phyloP scores from a whole-genome alignment of 179 eudicot genomes.

The Camellia oleifera region DNA sequence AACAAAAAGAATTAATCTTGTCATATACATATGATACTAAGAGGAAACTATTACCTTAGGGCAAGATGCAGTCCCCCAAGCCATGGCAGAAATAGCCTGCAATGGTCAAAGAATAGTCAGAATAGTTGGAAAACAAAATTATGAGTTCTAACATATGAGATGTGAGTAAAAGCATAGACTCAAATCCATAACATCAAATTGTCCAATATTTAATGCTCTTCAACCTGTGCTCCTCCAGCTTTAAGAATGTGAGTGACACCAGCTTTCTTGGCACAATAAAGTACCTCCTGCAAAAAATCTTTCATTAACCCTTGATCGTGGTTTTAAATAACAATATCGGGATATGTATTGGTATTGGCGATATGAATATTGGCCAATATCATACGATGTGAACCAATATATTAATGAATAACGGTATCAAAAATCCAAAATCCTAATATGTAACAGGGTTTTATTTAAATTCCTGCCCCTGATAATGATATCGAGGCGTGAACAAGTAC shows the following conservation, averaged over 20 bases:
- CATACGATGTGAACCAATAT: too few species aligned
- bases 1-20: background rate
- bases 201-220: background rate
- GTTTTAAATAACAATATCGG: too few species aligned
- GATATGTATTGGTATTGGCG: too few species aligned
- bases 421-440: too few species aligned
- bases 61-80: slow-evolving; percentile 96
- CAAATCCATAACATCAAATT: background rate
- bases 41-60: slow-evolving; percentile 64
- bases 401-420: too few species aligned
- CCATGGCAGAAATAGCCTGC: slow-evolving; percentile 98
- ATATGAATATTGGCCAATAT: too few species aligned
- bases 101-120: slow-evolving; percentile 10
- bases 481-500: slow-evolving; percentile 26
- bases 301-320: background rate
- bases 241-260: slow-evolving; percentile 97
- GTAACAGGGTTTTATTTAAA: too few species aligned
- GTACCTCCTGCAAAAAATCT: slow-evolving; percentile 63
- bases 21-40: background rate
- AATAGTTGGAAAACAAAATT: background rate
- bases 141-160: background rate
- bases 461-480: background rate
- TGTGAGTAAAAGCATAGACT: background rate
- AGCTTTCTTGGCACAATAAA: slow-evolving; percentile 95
- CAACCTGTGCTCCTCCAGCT: slow-evolving; percentile 99